phyloP scores from a whole-genome alignment of 208 protist genomes.

The Leishmania lainsoni region DNA sequence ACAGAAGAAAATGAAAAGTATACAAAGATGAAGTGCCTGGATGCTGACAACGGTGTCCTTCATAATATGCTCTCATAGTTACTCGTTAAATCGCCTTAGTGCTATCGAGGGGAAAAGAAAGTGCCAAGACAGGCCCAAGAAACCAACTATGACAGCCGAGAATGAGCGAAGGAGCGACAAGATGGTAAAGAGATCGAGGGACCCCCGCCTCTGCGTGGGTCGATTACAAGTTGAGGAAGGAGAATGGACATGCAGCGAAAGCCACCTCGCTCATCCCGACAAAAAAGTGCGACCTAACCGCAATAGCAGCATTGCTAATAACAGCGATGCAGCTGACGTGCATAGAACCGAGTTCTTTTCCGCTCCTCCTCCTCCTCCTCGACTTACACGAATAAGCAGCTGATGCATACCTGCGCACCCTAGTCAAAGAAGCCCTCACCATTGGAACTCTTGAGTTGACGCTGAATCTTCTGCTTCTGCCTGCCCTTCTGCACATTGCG shows the following conservation, averaged over 20 bases:
- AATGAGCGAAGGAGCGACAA: no score
- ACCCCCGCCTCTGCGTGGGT: no score
- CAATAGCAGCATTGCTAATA: not conserved
- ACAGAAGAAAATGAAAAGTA: not conserved
- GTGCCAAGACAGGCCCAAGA: no score
- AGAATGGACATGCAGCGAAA: not conserved
- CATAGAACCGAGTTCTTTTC: not conserved
- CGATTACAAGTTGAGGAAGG: not conserved
- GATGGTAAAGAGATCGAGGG: no score
- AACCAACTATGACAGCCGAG: no score
- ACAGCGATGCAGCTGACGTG: not conserved
- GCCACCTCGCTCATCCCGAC: not conserved
- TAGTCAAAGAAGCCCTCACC: conserved; percentile 62
- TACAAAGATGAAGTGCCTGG: no score
- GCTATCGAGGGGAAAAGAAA: no score
- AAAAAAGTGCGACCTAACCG: not conserved
- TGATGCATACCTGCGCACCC: not conserved
- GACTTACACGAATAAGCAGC: not conserved
- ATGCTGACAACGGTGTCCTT: not conserved
- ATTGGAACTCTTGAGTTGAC: conserved; percentile 66
- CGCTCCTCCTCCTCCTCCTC: not conserved
- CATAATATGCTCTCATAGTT: not conserved
- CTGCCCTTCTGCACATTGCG: conserved; percentile 88
- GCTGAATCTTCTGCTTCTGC: conserved; percentile 78
- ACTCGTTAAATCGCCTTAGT: not conserved